Evolutionary conservation across 2,329 filamentous ascomycete genomes (phyloP).

Genomic region (Balansia obtecta): DNA sequence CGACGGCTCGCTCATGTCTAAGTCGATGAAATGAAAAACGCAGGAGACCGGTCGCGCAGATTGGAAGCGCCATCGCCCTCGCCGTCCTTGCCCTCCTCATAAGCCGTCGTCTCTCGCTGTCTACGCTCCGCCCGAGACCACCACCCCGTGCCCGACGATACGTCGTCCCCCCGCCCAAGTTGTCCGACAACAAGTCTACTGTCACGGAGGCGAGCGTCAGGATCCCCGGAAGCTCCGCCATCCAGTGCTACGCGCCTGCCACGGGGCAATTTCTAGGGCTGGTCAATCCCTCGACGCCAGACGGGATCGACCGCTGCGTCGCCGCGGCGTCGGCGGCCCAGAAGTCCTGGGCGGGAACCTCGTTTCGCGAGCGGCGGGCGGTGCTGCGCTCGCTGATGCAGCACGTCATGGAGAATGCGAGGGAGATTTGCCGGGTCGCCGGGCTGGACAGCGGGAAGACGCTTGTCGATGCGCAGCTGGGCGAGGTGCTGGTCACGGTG

Average conservation of each 20-base stretch:
- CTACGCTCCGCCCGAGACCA: slow-evolving; percentile 15
- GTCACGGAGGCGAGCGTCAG: slow-evolving; percentile 51
- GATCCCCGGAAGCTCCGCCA: slow-evolving; percentile 50
- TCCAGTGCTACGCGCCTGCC: slow-evolving; percentile 82
- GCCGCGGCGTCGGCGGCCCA: slow-evolving; percentile 65
- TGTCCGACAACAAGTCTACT: slow-evolving; percentile 39
- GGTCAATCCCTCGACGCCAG: slow-evolving; percentile 63
- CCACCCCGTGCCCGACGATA: slow-evolving; percentile 41
- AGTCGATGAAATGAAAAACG: too few species aligned
- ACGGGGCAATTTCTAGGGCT: slow-evolving; percentile 74
- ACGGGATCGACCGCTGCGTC: slow-evolving; percentile 69
- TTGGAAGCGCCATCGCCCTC: slow-evolving; percentile 9
- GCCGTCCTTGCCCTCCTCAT: slow-evolving; percentile 19
- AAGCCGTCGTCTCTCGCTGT: slow-evolving; percentile 14
- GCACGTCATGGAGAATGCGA: slow-evolving; percentile 79
- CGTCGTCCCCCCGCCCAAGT: slow-evolving; percentile 47
- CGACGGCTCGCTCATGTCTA: too few species aligned
- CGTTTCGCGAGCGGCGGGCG: slow-evolving; percentile 62
- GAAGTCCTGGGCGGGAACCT: slow-evolving; percentile 61
- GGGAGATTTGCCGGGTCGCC: slow-evolving; percentile 71
- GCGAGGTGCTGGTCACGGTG: slow-evolving; percentile 84
- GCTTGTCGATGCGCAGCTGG: slow-evolving; percentile 83
- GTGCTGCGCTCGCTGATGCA: slow-evolving; percentile 73
- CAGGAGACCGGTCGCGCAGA: slow-evolving; percentile 18
- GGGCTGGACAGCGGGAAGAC: slow-evolving; percentile 95